Percentiles rank a stretch among this genome's conserved stretches.
phyloP scores from a whole-genome alignment of 2,329 filamentous ascomycete species.

The Nigrospora sphaerica region DNA sequence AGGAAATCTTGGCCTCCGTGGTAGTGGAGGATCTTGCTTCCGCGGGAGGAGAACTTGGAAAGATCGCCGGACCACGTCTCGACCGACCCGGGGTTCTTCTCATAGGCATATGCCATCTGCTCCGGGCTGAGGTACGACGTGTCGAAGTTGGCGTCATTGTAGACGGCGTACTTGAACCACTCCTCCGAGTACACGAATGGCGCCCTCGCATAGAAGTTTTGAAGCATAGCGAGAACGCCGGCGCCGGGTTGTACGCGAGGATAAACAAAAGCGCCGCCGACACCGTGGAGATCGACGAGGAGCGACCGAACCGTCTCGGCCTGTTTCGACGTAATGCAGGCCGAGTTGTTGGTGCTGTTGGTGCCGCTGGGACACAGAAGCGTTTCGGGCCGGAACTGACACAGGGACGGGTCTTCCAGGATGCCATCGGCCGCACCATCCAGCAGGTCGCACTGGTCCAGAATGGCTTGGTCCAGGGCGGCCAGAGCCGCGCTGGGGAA shows the following conservation, averaged over 20 bases:
- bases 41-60: slow-evolving; percentile 24
- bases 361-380: slow-evolving; percentile 21
- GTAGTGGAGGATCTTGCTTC: slow-evolving; percentile 36
- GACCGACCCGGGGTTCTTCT: slow-evolving; percentile 13
- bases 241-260: slow-evolving; percentile 42
- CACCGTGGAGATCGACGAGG: slow-evolving; percentile 2
- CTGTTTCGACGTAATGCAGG: slow-evolving; percentile 5
- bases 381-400: slow-evolving; percentile 24
- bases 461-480: slow-evolving; percentile 20
- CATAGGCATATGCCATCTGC: slow-evolving; percentile 22
- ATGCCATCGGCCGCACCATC: slow-evolving; percentile 33
- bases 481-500: slow-evolving; percentile 22
- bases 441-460: slow-evolving; percentile 31
- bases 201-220: slow-evolving; percentile 21
- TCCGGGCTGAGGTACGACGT: slow-evolving; percentile 24
- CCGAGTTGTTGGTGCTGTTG: slow-evolving; percentile 9
- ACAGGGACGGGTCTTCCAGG: slow-evolving; percentile 28
- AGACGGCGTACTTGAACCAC: slow-evolving; percentile 42
- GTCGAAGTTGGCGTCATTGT: slow-evolving; percentile 35
- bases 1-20: slow-evolving; percentile 35
- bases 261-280: slow-evolving; percentile 35
- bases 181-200: slow-evolving; percentile 32
- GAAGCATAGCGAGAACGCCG: slow-evolving; percentile 23
- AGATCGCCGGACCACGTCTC: slow-evolving; percentile 26
- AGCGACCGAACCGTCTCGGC: slow-evolving; percentile 6